Evolutionary conservation across 768 basidiomycete genomes (phyloP).

Genomic region (Boletellus sp.): DNA sequence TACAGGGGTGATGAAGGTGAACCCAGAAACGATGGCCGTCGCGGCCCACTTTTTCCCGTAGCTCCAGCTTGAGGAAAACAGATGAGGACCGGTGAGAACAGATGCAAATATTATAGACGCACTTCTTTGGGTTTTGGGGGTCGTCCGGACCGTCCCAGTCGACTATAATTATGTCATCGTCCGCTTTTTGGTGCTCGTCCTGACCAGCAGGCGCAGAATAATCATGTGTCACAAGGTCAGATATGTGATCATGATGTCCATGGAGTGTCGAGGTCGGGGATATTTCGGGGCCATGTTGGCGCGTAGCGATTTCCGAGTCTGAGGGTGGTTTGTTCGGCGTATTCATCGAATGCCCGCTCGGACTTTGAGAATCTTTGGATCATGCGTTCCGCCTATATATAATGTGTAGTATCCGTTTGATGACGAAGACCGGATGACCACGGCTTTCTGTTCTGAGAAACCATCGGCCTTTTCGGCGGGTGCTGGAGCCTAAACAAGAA

Average conservation of each 20-base stretch:
- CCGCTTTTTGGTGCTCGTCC: background rate
- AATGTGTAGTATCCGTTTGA: background rate
- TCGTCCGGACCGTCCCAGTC: conserved; percentile 66
- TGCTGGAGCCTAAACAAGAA: no score
- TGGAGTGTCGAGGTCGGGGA: conserved; percentile 13
- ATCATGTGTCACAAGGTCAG: background rate
- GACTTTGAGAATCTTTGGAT: no score
- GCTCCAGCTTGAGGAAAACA: conserved; percentile 46
- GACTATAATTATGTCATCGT: conserved; percentile 32
- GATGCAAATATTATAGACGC: conserved; percentile 6
- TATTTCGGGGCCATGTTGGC: background rate
- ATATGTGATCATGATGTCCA: background rate
- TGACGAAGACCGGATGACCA: conserved; percentile 4
- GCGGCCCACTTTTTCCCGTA: conserved; percentile 60
- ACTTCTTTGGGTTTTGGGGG: conserved; percentile 59
- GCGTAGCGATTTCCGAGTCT: background rate
- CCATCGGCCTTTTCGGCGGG: background rate
- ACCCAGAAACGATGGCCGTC: conserved; percentile 59
- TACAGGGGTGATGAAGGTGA: conserved; percentile 65
- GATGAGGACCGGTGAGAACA: background rate
- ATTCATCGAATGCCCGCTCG: background rate
- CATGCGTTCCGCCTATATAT: conserved; percentile 7
- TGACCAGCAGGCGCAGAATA: background rate
- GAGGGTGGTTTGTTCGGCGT: no score
- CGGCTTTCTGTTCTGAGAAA: background rate